Evolutionary conservation across 169 alveolate species (phyloP).

Genomic region (Cryptosporidium ubiquitum): DNA sequence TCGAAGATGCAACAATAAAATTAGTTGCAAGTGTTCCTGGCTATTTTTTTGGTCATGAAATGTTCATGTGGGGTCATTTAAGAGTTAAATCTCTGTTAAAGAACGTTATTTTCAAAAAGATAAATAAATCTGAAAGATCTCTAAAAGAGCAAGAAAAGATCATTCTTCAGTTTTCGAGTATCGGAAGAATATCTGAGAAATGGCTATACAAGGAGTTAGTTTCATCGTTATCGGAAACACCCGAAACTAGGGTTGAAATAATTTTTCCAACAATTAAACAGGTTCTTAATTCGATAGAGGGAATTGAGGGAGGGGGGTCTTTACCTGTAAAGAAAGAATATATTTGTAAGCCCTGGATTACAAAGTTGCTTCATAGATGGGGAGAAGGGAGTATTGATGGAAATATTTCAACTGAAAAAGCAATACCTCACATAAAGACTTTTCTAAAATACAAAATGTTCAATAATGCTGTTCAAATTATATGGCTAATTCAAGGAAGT

Average conservation of each 20-base stretch:
- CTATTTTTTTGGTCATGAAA: not conserved
- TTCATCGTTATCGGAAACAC: not conserved
- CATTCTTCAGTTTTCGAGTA: constrained; percentile 40
- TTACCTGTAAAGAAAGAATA: constrained; percentile 36
- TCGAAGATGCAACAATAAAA: constrained; percentile 33
- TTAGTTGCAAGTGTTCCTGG: constrained; percentile 67
- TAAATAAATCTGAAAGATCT: not conserved
- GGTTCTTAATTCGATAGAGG: constrained; percentile 22
- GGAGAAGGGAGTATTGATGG: not conserved
- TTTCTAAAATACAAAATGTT: constrained; percentile 4
- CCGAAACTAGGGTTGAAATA: not conserved
- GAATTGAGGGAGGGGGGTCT: constrained; percentile 49
- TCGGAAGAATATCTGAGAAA: constrained; percentile 54
- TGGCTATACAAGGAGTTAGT: constrained; percentile 46
- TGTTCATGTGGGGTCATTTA: constrained; percentile 45
- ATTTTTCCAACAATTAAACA: constrained; percentile 56
- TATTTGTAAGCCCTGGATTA: constrained; percentile 62
- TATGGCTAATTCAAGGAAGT: constrained; percentile 69
- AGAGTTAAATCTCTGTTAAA: constrained; percentile 30
- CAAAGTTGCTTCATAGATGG: constrained; percentile 26
- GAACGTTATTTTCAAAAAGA: not conserved
- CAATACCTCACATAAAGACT: constrained; percentile 51
- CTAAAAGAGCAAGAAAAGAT: not conserved
- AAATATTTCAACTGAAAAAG: not conserved
- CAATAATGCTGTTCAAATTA: not conserved